Evolutionary conservation across 495 filamentous ascomycete species (phyloP), one percentile per base, ranked within the genome.

Genomic region (Terfezia claveryi): DNA sequence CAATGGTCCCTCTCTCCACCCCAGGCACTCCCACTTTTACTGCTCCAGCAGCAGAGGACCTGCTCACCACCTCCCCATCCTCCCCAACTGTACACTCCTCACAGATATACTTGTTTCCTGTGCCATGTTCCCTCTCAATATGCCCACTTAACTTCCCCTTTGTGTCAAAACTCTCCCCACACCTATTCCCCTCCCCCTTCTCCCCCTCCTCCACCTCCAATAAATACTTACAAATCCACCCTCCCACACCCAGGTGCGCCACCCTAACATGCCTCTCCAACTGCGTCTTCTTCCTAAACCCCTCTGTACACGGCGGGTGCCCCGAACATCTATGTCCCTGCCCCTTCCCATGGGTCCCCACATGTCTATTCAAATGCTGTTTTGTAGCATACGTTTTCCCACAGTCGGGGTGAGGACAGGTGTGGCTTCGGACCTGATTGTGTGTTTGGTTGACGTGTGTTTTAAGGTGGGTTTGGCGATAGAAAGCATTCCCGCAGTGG

Each of bases 251-350:
- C 23, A 89, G 71, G 64, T 98, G 91, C 2, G 73, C 76, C 0
- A 73, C 71, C 20, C 76, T 74, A 52, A 95, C 79, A 67, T 98
- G 91, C 16, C 81, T 78, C 60, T 86, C 78, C 10, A 98, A 75
- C 2, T 87, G 94, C 54, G 82, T 76, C 61, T 87, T 82, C 66
- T 95, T 96, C 46, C 91, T 76, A 67, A 96, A 98, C 12, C 75
- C 77, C 66, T 81, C 75, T 37, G 76, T 71, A 64, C 91, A 98
- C 1, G 76, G 81, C 8, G 80, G 76, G 57, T 80, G 80, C 23
- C 77, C 82, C 8, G 74, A 78, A 64, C 91, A 98, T 62, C 62
- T 49, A 54, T 65, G 55, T 3, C 62, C 59, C 20, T 62, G 53
- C 14, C 50, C 50, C 46, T 65, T 65, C 38, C 56, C 63, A 57